Evolutionary conservation across 495 filamentous ascomycete genomes (phyloP), one percentile per base, ranked within the genome.

Genomic region (Penicillium samsonianum): DNA sequence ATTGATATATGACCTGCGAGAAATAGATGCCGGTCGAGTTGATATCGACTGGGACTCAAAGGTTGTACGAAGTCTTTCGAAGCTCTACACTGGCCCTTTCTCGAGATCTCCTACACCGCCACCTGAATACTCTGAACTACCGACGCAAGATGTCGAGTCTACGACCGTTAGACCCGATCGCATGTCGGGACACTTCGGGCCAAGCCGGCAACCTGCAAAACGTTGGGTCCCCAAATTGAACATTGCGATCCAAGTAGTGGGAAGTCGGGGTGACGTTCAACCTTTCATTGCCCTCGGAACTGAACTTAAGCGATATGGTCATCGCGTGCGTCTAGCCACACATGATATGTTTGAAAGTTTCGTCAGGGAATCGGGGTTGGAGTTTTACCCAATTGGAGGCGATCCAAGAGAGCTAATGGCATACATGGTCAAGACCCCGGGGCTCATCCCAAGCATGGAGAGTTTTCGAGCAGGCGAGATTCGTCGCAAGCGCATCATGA

Each of bases 341-440:
- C 42, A 44, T 23, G 42, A 44, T 23, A 23, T 44, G 42, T 44
- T 49, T 9, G 46, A 49, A 26, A 6, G n/a, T n/a, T 28, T 49
- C 6, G 46, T 49, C n/a, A 33, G 9, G 3, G 28, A 19, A 4
- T 25, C 45, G 3, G 45, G 45, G 9, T n/a, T 48, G 16, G 45
- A 48, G 46, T 68, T 65, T 35, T 87, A 83, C 57, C 77, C 72
- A n/a, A 83, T 87, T 49, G 82, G 83, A 2, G 84, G 83, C 2
- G 82, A 86, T 66, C 84, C 83, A 1, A 66, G 77, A 11, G 71
- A 81, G 60, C 74, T 86, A 2, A 86, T 85, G 84, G 82, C 83
- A 33, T 73, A 71, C 57, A 80, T 80, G 74, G 77, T 80, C 38
- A 78, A 78, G 46, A 79, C 79, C 53, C 76, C 78, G 3, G 77